Conservation (phyloP, 2,329 filamentous ascomycete species). For the Escovopsis sp. region DNA sequence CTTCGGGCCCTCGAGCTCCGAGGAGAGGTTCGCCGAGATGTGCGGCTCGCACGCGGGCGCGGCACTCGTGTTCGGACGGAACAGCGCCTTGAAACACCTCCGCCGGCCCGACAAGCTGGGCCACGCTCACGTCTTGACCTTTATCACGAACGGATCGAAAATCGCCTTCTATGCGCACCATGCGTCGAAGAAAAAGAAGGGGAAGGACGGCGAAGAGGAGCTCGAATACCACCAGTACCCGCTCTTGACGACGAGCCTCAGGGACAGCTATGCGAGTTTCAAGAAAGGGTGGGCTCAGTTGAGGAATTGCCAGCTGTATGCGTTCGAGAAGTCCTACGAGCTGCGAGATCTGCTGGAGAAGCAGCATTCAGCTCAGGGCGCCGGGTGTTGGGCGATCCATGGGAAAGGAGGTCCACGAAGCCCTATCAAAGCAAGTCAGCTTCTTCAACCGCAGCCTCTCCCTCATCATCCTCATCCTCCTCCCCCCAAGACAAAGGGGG, state of each 20-base stretch:
- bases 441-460: too few species aligned
- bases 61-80: slow-evolving; percentile 14
- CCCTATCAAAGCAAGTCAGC: too few species aligned
- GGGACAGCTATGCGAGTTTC: slow-evolving; percentile 6
- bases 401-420: too few species aligned
- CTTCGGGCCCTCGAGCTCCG: slow-evolving; percentile 6
- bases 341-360: slow-evolving; percentile 9
- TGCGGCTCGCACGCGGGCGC: slow-evolving; percentile 13
- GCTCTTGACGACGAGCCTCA: slow-evolving; percentile 6
- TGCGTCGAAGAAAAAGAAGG: background rate
- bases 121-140: slow-evolving; percentile 12
- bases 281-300: slow-evolving; percentile 8
- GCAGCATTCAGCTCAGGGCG: slow-evolving; percentile 6
- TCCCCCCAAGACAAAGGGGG: too few species aligned
- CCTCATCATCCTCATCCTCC: too few species aligned
- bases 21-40: slow-evolving; percentile 6
- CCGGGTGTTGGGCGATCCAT: background rate
- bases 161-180: slow-evolving; percentile 16
- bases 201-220: slow-evolving; percentile 2
- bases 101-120: slow-evolving; percentile 7
- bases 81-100: slow-evolving; percentile 10
- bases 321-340: slow-evolving; percentile 6
- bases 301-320: slow-evolving; percentile 12
- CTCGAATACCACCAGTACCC: slow-evolving; percentile 12
- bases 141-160: slow-evolving; percentile 13